Base-by-base conservation (phyloP, 1,139 yeast genomes). In the Magnusiomyces tetraspermus region DNA sequence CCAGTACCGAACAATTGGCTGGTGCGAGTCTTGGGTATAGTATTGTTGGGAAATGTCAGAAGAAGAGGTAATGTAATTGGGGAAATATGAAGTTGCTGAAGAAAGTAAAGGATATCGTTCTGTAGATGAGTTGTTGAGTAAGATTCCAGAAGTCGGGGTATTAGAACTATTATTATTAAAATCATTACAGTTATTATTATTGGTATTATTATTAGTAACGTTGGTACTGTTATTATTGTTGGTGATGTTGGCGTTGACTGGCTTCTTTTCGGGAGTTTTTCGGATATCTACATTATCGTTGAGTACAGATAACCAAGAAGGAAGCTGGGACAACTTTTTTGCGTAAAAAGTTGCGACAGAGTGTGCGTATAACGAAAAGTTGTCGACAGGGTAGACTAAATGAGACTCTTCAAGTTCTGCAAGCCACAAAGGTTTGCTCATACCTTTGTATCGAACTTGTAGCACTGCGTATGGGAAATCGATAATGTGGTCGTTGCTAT, bases 1-100 rank as follows among this genome's bases (percentile, higher is more conserved):
- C 88, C 88, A 82, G 62, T 82, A 82, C 49, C 84, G 69, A 17
- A 73, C 68, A 48, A 70, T 65, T n/a, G 65, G 59, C 48, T 67
- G 72, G 40, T n/a, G 22, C n/a, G 26, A 8, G 11, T 19, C 23
- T 36, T 26, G 38, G 4, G 8, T 6, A 10, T n/a, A 13, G 15
- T 15, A 15, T 21, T 23, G 51, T 30, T 5, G 45, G 50, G 19
- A 46, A 42, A 22, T 47, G 50, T 13, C 30, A 37, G 33, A n/a
- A n/a, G 38, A n/a, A 24, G 28, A 13, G 26, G 48, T 15, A 4
- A 28, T 44, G 30, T 44, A 33, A 13, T 22, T n/a, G 11, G 26
- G 15, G 17, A 10, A 41, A 11, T 10, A 4, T n/a, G 17, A 23
- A 22, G 21, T 3, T 15, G 15, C 5, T n/a, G n/a, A n/a, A n/a